phyloP scores from a whole-genome alignment of 331 rosid species.

The Saraca asoca region DNA sequence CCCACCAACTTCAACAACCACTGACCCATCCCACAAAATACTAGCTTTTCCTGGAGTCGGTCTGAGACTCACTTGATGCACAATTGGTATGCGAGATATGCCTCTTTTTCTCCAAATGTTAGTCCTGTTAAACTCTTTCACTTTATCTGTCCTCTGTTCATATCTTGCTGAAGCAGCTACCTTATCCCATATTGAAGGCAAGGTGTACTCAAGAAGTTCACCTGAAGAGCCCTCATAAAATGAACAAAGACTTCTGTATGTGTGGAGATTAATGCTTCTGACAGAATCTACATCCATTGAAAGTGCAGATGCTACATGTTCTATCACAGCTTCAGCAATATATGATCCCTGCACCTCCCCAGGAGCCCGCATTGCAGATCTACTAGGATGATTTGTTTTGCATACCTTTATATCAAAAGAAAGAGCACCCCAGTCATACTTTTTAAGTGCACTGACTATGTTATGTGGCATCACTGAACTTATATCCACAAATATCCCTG shows the following conservation, averaged over 20 bases:
- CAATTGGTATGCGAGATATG: constrained; percentile 73
- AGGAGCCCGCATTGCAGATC: constrained; percentile 96
- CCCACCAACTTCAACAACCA: constrained; percentile 91
- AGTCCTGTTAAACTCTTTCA: constrained; percentile 60
- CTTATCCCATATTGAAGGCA: constrained; percentile 78
- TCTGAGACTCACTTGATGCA: constrained; percentile 45
- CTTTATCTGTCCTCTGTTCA: constrained; percentile 50
- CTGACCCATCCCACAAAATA: constrained; percentile 70
- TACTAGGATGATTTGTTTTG: constrained; percentile 74
- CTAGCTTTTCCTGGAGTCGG: constrained; percentile 87
- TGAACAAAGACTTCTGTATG: constrained; percentile 58
- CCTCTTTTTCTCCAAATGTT: constrained; percentile 84
- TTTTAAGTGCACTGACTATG: constrained; percentile 57
- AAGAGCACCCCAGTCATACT: constrained; percentile 92
- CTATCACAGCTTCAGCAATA: constrained; percentile 87
- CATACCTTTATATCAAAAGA: constrained; percentile 82
- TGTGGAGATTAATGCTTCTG: constrained; percentile 75
- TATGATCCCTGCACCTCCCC: constrained; percentile 90
- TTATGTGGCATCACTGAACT: constrained; percentile 66
- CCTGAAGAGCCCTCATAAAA: constrained; percentile 56
- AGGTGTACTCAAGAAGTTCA: constrained; percentile 73
- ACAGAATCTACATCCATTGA: constrained; percentile 69
- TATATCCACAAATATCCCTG: constrained; percentile 68
- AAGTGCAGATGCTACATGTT: constrained; percentile 79
- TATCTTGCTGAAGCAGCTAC: constrained; percentile 62